These are phyloP conservation scores for Hydnomerulius pinastri DNA, from an alignment of 768 basidiomycete species.

Conservation along the genomic window DNA sequence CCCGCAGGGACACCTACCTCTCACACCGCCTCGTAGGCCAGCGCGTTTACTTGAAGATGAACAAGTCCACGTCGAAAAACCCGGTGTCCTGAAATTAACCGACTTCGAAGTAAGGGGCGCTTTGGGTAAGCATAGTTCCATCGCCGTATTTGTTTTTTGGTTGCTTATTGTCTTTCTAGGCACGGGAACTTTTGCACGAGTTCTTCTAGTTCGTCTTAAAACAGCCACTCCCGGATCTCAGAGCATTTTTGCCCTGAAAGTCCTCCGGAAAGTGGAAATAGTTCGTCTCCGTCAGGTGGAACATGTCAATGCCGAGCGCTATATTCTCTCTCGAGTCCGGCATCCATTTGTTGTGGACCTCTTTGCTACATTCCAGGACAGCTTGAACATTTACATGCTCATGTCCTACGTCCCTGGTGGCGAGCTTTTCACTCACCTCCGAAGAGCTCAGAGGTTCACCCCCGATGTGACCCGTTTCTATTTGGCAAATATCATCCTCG, in stretches of 20 bases:
- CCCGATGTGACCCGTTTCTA: constrained; percentile 99
- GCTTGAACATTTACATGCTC: constrained; percentile 96
- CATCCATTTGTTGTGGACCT: constrained; percentile 98
- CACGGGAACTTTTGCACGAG: constrained; percentile 94
- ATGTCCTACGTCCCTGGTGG: constrained; percentile 96
- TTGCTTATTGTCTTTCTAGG: constrained; percentile 47
- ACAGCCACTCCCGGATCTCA: constrained; percentile 44
- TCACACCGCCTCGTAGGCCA: constrained; percentile 40
- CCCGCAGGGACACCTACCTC: constrained; percentile 1
- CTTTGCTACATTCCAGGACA: constrained; percentile 94
- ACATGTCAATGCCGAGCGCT: constrained; percentile 95
- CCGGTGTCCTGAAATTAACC: constrained; percentile 60
- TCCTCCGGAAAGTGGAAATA: constrained; percentile 83
- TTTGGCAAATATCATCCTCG: constrained; percentile 93
- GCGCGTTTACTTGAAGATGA: constrained; percentile 70
- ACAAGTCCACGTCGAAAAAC: constrained; percentile 57
- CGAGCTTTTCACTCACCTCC: constrained; percentile 95
- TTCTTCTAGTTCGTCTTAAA: constrained; percentile 82
- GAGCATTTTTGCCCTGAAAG: constrained; percentile 83
- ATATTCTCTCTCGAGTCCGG: constrained; percentile 86
- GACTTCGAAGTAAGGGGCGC: constrained; percentile 84
- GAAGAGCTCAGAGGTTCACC: constrained; percentile 91
- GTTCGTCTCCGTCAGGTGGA: constrained; percentile 93
- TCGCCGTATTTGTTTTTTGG: neutral
- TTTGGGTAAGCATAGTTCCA: constrained; percentile 51